Base-by-base conservation (phyloP, 129 eudicot genomes). In the Flaveria trinervia region DNA sequence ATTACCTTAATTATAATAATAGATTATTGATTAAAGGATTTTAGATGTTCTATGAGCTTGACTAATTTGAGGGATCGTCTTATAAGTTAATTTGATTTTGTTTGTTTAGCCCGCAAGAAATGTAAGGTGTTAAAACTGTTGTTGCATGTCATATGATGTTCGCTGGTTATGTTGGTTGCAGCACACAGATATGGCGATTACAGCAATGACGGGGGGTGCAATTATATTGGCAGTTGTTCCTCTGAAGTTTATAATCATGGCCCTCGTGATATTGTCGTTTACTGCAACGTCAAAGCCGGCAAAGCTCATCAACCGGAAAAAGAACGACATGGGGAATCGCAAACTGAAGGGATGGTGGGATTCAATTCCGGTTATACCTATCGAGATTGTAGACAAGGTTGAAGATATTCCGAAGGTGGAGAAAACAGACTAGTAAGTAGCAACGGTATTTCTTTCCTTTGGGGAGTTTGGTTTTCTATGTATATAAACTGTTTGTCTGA, bases 261-360 rank as follows among this genome's bases (percentile, higher is more conserved):
- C 78, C 14, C 25, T 25, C 2, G 80, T 84, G 18, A 30, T 82
- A 33, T 76, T 61, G 30, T 16, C 69, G 2, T 89, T 87, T 62
- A 67, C 76, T 18, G 51, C 74, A 56, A 89, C 93, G 9, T 91
- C 94, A 2, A 81, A 77, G 66, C 45, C 88, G 22, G 89, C 83
- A 30, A 81, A 77, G 69, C 43, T 80, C 8, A 66, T 85, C 33
- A 84, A 85, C 72, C 68, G 10, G 17, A 49, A 79, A 73, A 80
- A 85, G 66, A 89, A 64, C 9, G 86, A 86, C 23, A 81, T 72
- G 65, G 92, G 97, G 41, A 91, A 86, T 49, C 84, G 86, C n/a
- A 71, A 92, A 23, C 33, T 94, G 0, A 80, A 79, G 72, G 99
- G 93, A 79, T 91, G 99, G 99, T 94, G 97, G 99, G 96, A 91